Base-by-base conservation (phyloP, 768 basidiomycete species). In the Porpolomopsis calyptriformis region DNA sequence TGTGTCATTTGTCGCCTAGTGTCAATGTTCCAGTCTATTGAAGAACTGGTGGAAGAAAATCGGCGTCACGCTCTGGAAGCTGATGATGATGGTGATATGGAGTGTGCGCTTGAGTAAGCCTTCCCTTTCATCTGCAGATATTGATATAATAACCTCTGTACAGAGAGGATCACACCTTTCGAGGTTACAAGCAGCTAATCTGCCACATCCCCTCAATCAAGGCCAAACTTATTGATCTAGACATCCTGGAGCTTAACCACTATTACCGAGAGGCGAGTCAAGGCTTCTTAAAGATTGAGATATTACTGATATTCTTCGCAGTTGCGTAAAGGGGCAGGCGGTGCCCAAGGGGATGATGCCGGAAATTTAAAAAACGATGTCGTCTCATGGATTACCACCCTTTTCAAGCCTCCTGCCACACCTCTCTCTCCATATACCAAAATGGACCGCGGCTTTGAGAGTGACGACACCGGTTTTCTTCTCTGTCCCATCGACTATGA, bases 381-480 rank as follows among this genome's bases (percentile, higher is more conserved):
- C 33, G 10, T 34, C 18, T 34, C 33, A 4, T 55, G 54, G 54
- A 50, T 55, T 18, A 51, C 50, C 11, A 52, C 54, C 4, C 34
- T 20, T 14, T 43, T 39, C 8, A 23, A 48, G 24, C 2, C 25
- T 9, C 33, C 51, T 27, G 39, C 12, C 26, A 49, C 54, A 4
- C 42, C n/a, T 42, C 46, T 38, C 18, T 52, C 25, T 12, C 43
- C 39, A 4, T 50, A 55, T 40, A 35, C 48, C 23, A 55, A 55
- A 39, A 11, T 40, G 16, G 37, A 49, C 34, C 41, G 41, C 8
- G 51, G 49, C 24, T 53, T 53, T 41, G 41, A 49, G 27, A 46
- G 46, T 46, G 49, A 41, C 35, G 22, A 29, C 12, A 44, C 27
- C 16, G 31, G 43, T 9, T n/a, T 18, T 24, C 20, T 44, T 10